phyloP scores from a whole-genome alignment of 257 asterid genomes.

The Jaltomata sinuosa region DNA sequence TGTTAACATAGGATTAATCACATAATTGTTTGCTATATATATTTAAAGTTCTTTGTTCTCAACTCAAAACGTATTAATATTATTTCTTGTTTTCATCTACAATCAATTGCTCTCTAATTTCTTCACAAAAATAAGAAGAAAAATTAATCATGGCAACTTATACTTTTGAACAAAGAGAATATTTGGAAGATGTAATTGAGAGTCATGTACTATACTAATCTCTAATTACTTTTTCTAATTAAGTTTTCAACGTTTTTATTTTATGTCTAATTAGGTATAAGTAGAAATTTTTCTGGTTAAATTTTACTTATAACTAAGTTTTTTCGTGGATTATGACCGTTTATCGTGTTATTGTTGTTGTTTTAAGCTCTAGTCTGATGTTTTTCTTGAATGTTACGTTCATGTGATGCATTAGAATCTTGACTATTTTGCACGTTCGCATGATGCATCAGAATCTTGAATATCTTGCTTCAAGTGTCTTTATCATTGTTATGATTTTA shows the following conservation, averaged over 20 bases:
- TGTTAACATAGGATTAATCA: not conserved
- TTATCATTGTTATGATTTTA: not conserved
- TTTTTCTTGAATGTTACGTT: not conserved
- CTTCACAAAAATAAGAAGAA: not conserved
- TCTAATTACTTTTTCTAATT: not conserved
- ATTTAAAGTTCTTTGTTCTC: not conserved
- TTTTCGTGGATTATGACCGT: not conserved
- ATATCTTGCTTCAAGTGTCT: too few species aligned
- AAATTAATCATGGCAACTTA: not conserved
- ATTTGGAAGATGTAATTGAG: not conserved
- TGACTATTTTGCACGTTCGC: too few species aligned
- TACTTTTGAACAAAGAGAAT: not conserved
- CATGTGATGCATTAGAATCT: not conserved
- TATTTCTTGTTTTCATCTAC: not conserved
- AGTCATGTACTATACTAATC: not conserved
- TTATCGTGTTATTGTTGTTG: not conserved
- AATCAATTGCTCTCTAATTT: not conserved
- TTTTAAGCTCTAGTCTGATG: not conserved
- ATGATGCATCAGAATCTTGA: too few species aligned
- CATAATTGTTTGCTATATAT: not conserved
- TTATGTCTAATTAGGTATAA: not conserved
- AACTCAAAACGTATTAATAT: not conserved
- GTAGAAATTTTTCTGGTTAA: not conserved
- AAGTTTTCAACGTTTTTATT: not conserved
- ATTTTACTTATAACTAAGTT: not conserved